These are phyloP conservation scores for Leishmania braziliensis DNA, from an alignment of 208 protist genomes.

Conservation along the genomic window DNA sequence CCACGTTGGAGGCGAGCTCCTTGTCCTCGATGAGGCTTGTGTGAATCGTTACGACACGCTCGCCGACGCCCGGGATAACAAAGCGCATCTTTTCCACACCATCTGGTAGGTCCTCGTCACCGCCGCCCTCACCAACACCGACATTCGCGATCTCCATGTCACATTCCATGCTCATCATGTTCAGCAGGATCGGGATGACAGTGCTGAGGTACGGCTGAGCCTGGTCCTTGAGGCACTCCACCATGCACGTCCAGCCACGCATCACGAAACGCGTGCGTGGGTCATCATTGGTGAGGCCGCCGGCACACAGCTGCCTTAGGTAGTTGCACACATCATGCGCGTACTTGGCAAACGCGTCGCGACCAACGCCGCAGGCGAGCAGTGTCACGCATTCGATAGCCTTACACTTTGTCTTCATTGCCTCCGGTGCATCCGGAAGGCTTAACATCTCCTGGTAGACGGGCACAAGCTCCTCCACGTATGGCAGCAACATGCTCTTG, in stretches of 20 bases:
- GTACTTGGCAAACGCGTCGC: slow-evolving; percentile 73
- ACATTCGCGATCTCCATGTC: slow-evolving; percentile 66
- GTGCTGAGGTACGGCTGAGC: slow-evolving; percentile 72
- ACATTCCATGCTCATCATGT: slow-evolving; percentile 76
- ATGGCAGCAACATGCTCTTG: slow-evolving; percentile 61
- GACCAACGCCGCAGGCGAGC: slow-evolving; percentile 79
- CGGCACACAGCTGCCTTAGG: slow-evolving; percentile 44
- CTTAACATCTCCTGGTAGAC: slow-evolving; percentile 76
- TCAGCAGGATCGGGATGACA: slow-evolving; percentile 77
- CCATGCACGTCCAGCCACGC: slow-evolving; percentile 91
- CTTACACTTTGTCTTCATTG: slow-evolving; percentile 78
- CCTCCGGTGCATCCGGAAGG: slow-evolving; percentile 64
- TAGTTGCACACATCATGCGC: slow-evolving; percentile 75
- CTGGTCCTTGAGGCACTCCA: slow-evolving; percentile 79
- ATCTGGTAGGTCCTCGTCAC: slow-evolving; percentile 47
- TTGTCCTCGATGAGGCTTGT: slow-evolving; percentile 90
- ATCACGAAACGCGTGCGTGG: slow-evolving; percentile 74
- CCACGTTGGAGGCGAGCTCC: slow-evolving; percentile 75
- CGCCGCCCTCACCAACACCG: slow-evolving; percentile 63
- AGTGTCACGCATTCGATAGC: slow-evolving; percentile 88
- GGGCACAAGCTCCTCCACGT: slow-evolving; percentile 62
- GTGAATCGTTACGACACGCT: slow-evolving; percentile 75
- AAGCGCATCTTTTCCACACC: slow-evolving; percentile 60
- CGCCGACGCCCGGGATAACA: slow-evolving; percentile 73
- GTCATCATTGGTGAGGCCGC: slow-evolving; percentile 65